A percentile compares a stretch with the other conserved stretches of the same genome.
These are phyloP conservation scores for Rubroboletus satanas DNA, from an alignment of 768 basidiomycete genomes.

Conservation along the genomic window DNA sequence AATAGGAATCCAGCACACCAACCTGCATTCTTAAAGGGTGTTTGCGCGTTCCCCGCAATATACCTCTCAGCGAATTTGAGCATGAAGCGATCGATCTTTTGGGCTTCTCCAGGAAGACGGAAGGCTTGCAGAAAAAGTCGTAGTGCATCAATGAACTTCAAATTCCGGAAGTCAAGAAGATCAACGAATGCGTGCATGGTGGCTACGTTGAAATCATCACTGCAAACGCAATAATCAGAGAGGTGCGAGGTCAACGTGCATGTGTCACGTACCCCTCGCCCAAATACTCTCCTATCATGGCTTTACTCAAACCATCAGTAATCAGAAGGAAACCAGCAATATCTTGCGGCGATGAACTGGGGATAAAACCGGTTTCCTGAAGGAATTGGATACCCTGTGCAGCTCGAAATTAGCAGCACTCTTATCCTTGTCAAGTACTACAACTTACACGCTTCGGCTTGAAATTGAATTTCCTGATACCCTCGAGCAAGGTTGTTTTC, in stretches of 20 bases:
- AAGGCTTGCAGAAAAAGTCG: slow-evolving; percentile 91
- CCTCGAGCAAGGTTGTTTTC: slow-evolving; percentile 92
- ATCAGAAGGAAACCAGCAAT: slow-evolving; percentile 81
- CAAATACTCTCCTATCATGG: slow-evolving; percentile 96
- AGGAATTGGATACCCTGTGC: slow-evolving; percentile 84
- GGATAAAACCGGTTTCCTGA: slow-evolving; percentile 83
- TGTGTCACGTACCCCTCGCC: slow-evolving; percentile 79
- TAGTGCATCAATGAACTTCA: slow-evolving; percentile 85
- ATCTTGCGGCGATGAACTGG: slow-evolving; percentile 63
- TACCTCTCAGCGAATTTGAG: slow-evolving; percentile 98
- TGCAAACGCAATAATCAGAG: slow-evolving; percentile 31
- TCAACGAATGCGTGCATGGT: slow-evolving; percentile 99
- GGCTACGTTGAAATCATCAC: slow-evolving; percentile 84
- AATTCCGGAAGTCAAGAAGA: slow-evolving; percentile 77
- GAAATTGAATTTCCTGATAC: slow-evolving; percentile 96
- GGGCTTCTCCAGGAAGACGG: slow-evolving; percentile 93
- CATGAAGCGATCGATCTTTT: slow-evolving; percentile 99
- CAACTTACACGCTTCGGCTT: slow-evolving; percentile 88
- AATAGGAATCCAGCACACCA: slow-evolving; percentile 25
- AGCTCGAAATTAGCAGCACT: not conserved
- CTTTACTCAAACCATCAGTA: slow-evolving; percentile 91
- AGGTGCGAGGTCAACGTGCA: not conserved
- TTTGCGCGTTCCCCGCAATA: slow-evolving; percentile 81
- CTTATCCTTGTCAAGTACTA: not conserved
- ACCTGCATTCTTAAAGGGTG: slow-evolving; percentile 93